A percentile compares a stretch with the other conserved stretches of the same genome.
phyloP scores from a whole-genome alignment of 176 grass and related monocot genomes.

The Pontederia paniculata region DNA sequence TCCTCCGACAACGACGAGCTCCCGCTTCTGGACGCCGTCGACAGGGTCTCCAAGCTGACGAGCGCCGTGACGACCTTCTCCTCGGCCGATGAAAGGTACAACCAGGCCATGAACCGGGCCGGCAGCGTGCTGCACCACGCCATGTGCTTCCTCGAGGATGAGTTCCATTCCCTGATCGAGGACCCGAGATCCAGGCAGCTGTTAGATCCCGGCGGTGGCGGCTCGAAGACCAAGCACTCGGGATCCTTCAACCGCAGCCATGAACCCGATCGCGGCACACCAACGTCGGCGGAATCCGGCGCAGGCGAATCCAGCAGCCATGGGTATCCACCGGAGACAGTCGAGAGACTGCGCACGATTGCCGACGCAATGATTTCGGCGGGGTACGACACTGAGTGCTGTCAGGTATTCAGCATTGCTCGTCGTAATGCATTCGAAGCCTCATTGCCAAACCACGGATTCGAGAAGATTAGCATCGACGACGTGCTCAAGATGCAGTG shows the following conservation, averaged over 20 bases:
- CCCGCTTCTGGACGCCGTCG: slow-evolving; percentile 41
- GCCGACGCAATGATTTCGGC: slow-evolving; percentile 2
- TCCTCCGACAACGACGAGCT: slow-evolving; percentile 10
- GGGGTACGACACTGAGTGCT: slow-evolving; percentile 8
- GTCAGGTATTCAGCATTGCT: slow-evolving; percentile 7
- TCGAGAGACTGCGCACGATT: slow-evolving; percentile 16
- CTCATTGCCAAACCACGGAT: not conserved
- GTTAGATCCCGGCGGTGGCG: slow-evolving; percentile 19
- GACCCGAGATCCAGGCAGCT: slow-evolving; percentile 23
- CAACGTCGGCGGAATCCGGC: not conserved
- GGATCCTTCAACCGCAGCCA: slow-evolving; percentile 33
- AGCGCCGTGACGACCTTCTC: slow-evolving; percentile 11
- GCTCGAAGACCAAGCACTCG: not conserved
- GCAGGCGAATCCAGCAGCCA: not conserved
- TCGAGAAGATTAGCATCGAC: slow-evolving; percentile 15
- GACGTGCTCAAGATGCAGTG: slow-evolving; percentile 7
- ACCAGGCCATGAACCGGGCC: slow-evolving; percentile 41
- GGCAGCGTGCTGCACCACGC: slow-evolving; percentile 49
- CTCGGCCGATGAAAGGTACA: slow-evolving; percentile 22
- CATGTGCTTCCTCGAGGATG: slow-evolving; percentile 86
- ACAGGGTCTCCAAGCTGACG: slow-evolving; percentile 32
- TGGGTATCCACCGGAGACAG: slow-evolving; percentile 30
- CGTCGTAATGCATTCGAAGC: slow-evolving; percentile 17
- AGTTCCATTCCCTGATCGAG: slow-evolving; percentile 52
- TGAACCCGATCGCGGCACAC: slow-evolving; percentile 29